These are phyloP conservation scores for Rhynchosporium secalis DNA, from an alignment of 2,329 filamentous ascomycete species.

Conservation along the genomic window DNA sequence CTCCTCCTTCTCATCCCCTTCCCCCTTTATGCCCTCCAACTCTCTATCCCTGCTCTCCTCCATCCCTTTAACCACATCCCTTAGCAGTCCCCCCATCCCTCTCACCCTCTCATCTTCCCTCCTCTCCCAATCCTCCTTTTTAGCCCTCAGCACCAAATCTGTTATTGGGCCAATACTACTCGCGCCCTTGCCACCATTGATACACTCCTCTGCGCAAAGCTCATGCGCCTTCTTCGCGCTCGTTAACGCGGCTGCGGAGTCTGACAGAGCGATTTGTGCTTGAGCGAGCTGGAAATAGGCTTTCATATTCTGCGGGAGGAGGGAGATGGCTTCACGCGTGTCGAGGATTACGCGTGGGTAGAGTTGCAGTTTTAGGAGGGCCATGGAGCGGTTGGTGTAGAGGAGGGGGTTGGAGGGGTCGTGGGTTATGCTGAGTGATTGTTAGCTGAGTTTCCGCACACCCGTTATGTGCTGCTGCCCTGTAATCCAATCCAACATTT, in stretches of 20 bases:
- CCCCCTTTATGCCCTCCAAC: slow-evolving; percentile 43
- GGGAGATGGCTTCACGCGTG: slow-evolving; percentile 69
- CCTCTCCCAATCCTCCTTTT: slow-evolving; percentile 83
- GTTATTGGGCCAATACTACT: slow-evolving; percentile 71
- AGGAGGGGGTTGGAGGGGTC: slow-evolving; percentile 76
- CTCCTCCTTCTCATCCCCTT: slow-evolving; percentile 45
- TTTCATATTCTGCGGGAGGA: slow-evolving; percentile 59
- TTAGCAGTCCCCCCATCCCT: slow-evolving; percentile 58
- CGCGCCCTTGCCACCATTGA: slow-evolving; percentile 73
- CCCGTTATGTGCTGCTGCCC: not conserved
- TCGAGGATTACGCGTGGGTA: slow-evolving; percentile 78
- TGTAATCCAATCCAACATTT: not conserved
- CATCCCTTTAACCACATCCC: slow-evolving; percentile 57
- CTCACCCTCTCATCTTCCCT: slow-evolving; percentile 63
- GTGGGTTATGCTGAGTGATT: slow-evolving; percentile 63
- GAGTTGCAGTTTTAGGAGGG: slow-evolving; percentile 69
- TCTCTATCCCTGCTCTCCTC: slow-evolving; percentile 48
- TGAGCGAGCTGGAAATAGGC: slow-evolving; percentile 81
- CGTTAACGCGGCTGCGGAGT: slow-evolving; percentile 70
- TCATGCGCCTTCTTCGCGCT: slow-evolving; percentile 73
- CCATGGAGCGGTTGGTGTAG: slow-evolving; percentile 88
- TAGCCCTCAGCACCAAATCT: slow-evolving; percentile 72
- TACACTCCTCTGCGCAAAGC: slow-evolving; percentile 64
- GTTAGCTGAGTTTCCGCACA: slow-evolving; percentile 3
- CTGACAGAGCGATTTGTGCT: slow-evolving; percentile 73